Conservation (phyloP, 768 basidiomycete genomes). For the Leccinum uliginosum region DNA sequence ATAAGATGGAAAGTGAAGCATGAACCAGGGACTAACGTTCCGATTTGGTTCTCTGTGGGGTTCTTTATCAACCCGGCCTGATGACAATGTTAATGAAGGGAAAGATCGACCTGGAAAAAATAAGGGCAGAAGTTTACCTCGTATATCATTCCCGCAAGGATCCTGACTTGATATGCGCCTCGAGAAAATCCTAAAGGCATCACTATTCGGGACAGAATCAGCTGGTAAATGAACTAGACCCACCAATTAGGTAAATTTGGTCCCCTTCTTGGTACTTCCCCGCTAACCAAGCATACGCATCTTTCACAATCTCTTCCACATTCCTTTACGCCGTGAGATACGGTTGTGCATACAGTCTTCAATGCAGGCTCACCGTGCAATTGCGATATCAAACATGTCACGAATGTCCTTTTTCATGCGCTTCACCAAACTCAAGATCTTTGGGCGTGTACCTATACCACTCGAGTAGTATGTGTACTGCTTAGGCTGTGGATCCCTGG, state of each 20-base stretch:
- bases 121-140: constrained; percentile 15
- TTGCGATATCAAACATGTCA: constrained; percentile 30
- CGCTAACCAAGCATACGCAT: constrained; percentile 29
- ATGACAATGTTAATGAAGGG: not conserved
- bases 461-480: constrained; percentile 35
- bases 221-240: not conserved
- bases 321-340: constrained; percentile 22
- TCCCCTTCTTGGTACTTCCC: not conserved
- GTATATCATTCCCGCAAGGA: constrained; percentile 36
- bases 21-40: constrained; percentile 5
- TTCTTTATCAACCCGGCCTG: constrained; percentile 30
- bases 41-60: constrained; percentile 28
- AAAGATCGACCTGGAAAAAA: not conserved
- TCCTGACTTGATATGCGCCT: constrained; percentile 37
- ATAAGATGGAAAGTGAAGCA: not conserved
- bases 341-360: too few species aligned
- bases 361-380: constrained; percentile 29
- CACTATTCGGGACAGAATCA: not conserved
- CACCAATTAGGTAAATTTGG: not conserved
- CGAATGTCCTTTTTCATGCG: constrained; percentile 10
- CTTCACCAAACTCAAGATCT: constrained; percentile 20
- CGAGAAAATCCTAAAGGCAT: constrained; percentile 35
- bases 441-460: constrained; percentile 33
- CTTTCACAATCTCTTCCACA: constrained; percentile 29
- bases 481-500: constrained; percentile 9